These are phyloP conservation scores for Cladosporium sp. DNA, from an alignment of 2,329 filamentous ascomycete species.

Conservation along the genomic window DNA sequence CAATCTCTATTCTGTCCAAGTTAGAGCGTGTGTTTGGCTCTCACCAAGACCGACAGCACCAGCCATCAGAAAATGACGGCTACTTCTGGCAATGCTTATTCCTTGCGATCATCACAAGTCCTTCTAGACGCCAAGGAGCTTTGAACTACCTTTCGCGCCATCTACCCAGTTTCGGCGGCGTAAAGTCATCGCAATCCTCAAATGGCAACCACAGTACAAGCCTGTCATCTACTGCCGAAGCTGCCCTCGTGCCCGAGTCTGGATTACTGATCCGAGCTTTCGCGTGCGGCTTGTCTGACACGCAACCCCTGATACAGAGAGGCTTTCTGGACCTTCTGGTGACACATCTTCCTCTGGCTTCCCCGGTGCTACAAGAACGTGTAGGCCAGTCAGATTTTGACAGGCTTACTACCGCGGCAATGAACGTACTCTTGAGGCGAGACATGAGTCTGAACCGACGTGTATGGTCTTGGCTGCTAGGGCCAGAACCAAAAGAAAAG, in stretches of 20 bases:
- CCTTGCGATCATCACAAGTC: constrained; percentile 84
- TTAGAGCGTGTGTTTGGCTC: constrained; percentile 64
- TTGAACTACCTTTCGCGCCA: constrained; percentile 79
- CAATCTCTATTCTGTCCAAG: constrained; percentile 70
- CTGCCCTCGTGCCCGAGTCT: constrained; percentile 85
- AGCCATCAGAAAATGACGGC: constrained; percentile 46
- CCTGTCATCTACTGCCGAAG: constrained; percentile 52
- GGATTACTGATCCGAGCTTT: constrained; percentile 88
- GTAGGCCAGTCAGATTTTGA: constrained; percentile 75
- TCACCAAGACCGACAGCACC: constrained; percentile 29
- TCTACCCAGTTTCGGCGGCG: constrained; percentile 64
- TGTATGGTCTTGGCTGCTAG: constrained; percentile 94
- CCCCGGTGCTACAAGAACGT: constrained; percentile 70
- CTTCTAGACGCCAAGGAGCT: constrained; percentile 77
- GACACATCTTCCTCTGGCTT: constrained; percentile 81
- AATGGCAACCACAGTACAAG: constrained; percentile 13
- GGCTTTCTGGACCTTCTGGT: constrained; percentile 92
- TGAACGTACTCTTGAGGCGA: constrained; percentile 79
- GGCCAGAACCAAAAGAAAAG: constrained; percentile 58
- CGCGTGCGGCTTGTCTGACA: constrained; percentile 79
- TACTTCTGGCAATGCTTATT: constrained; percentile 99
- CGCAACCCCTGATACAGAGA: constrained; percentile 86
- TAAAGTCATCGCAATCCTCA: not conserved
- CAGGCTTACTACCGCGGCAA: constrained; percentile 74
- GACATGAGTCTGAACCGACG: constrained; percentile 97